Evolutionary conservation across 495 filamentous ascomycete species (phyloP).

Genomic region (Neurospora pannonica): DNA sequence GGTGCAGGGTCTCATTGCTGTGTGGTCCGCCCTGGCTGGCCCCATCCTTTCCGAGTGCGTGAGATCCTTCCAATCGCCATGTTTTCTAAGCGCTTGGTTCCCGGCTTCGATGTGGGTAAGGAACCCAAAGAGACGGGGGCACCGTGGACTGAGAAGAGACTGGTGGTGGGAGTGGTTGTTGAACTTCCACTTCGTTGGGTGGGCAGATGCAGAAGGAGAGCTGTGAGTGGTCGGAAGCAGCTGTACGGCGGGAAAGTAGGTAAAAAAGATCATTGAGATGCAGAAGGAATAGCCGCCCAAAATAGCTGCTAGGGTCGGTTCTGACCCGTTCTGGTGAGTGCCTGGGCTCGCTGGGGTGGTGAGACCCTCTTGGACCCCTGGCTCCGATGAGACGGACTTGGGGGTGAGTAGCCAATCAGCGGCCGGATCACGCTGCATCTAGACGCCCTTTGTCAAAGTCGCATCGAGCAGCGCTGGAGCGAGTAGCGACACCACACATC

Average conservation of each 20-base stretch:
- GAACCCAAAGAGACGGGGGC: neutral
- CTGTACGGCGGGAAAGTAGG: conserved; percentile 5
- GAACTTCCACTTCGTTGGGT: neutral
- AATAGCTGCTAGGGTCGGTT: conserved; percentile 13
- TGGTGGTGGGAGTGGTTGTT: neutral
- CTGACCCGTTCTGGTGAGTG: neutral
- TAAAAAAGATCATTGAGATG: conserved; percentile 1
- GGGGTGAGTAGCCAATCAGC: conserved; percentile 12
- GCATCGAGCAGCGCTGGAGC: neutral
- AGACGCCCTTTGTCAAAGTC: conserved; percentile 13
- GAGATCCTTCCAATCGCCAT: neutral
- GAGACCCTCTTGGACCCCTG: neutral
- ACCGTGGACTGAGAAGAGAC: conserved; percentile 2
- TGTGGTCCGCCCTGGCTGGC: neutral
- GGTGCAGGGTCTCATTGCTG: neutral
- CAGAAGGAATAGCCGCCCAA: conserved; percentile 15
- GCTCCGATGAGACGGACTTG: conserved; percentile 3
- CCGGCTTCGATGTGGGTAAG: neutral
- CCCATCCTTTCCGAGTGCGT: neutral
- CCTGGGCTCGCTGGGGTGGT: neutral
- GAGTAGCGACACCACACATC: neutral
- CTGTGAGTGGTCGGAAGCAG: conserved; percentile 12
- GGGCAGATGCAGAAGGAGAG: neutral
- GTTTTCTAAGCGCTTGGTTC: neutral
- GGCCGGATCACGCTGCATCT: conserved; percentile 21